Conservation (phyloP, 2,329 filamentous ascomycete genomes). For the Microcera coccophila region DNA sequence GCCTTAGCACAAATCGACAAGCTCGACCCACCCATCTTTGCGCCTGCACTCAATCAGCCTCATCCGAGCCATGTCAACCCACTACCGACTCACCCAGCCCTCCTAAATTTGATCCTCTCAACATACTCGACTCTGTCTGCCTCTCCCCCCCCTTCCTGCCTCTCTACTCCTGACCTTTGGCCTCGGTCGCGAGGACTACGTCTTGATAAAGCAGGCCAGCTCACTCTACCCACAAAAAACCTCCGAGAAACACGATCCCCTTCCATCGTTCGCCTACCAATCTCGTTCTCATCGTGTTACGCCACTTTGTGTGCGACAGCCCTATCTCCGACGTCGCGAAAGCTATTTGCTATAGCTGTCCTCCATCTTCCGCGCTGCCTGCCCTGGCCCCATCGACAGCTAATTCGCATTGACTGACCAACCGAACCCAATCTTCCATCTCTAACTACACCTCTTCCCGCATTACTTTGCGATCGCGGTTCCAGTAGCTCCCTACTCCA, state of each 20-base stretch:
- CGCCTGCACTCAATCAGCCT: constrained; percentile 21
- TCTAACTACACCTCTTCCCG: constrained; percentile 15
- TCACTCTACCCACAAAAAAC: no score
- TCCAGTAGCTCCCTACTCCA: constrained; percentile 5
- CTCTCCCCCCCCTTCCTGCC: background rate
- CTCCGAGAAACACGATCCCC: no score
- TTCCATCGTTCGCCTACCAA: no score
- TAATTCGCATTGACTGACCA: constrained; percentile 19
- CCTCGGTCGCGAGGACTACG: background rate
- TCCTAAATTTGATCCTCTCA: background rate
- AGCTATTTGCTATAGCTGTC: constrained; percentile 3
- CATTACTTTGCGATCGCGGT: constrained; percentile 18
- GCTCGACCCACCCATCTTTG: constrained; percentile 10
- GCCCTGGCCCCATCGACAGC: constrained; percentile 11
- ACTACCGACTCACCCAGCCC: background rate
- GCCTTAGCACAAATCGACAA: constrained; percentile 19
- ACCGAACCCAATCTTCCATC: constrained; percentile 15
- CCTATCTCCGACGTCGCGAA: constrained; percentile 25
- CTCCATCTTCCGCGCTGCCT: constrained; percentile 10
- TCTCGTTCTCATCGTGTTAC: constrained; percentile 18
- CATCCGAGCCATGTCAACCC: constrained; percentile 13
- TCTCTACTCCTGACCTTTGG: background rate
- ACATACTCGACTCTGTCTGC: background rate
- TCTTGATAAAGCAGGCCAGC: background rate
- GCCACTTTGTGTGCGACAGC: constrained; percentile 19